Evolutionary conservation across 768 basidiomycete species (phyloP).

Genomic region (Pulveroboletus sp.): DNA sequence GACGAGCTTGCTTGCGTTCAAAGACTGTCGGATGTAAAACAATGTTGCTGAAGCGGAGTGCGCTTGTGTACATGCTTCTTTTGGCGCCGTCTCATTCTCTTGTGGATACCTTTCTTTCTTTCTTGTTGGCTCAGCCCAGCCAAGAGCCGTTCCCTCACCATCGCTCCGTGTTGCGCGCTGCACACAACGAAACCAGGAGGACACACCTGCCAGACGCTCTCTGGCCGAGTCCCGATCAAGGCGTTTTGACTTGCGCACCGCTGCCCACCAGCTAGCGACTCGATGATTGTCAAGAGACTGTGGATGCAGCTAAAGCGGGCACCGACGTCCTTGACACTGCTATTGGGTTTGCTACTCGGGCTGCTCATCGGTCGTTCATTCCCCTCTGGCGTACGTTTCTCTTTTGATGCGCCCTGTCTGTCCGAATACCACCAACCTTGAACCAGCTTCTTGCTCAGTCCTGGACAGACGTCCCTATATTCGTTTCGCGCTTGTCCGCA

Average conservation of each 20-base stretch:
- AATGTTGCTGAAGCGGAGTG: no score
- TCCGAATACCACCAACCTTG: background rate
- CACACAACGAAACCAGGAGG: no score
- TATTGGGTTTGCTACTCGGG: slow-evolving; percentile 60
- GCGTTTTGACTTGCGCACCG: no score
- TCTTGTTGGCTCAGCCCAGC: no score
- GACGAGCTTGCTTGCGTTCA: no score
- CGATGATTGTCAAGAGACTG: slow-evolving; percentile 25
- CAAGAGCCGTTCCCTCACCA: background rate
- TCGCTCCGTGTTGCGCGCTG: background rate
- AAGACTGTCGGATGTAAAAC: no score
- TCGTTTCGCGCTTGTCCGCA: slow-evolving; percentile 44
- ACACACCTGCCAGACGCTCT: background rate
- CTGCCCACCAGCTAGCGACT: background rate
- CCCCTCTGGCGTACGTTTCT: slow-evolving; percentile 33
- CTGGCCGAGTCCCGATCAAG: background rate
- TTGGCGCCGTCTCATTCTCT: background rate
- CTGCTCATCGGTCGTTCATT: slow-evolving; percentile 49
- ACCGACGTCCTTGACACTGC: slow-evolving; percentile 51
- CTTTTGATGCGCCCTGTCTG: background rate
- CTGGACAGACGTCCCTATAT: slow-evolving; percentile 54
- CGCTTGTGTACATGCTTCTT: background rate
- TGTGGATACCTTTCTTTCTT: background rate
- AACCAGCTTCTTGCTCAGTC: slow-evolving; percentile 29
- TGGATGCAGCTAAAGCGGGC: slow-evolving; percentile 39